These are phyloP conservation scores for Megacollybia platyphylla DNA, from an alignment of 1,284 basidiomycete genomes.

Conservation along the genomic window DNA sequence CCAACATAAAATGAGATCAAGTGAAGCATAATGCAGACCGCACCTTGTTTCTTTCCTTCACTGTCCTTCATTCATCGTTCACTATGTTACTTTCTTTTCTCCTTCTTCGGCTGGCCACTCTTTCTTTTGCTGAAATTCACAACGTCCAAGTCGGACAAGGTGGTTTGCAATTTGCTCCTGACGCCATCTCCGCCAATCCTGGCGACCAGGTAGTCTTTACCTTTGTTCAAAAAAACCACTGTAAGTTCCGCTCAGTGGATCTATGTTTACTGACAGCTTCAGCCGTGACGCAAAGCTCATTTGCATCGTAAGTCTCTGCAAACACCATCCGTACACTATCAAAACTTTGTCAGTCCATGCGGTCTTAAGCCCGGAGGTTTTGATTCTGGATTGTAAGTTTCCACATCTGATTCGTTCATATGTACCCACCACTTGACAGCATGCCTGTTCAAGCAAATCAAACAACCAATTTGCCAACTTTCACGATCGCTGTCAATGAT, in stretches of 20 bases:
- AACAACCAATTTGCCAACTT: constrained; percentile 36
- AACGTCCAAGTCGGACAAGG: background rate
- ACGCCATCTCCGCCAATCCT: constrained; percentile 18
- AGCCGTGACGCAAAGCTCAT: background rate
- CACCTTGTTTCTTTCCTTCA: no score
- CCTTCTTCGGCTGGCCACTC: no score
- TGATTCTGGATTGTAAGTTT: constrained; percentile 43
- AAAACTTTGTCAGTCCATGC: constrained; percentile 26
- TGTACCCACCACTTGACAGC: constrained; percentile 16
- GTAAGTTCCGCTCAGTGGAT: background rate
- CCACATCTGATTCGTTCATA: background rate
- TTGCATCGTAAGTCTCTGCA: background rate
- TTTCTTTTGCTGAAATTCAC: background rate
- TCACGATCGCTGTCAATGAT: constrained; percentile 40
- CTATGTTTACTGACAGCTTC: background rate
- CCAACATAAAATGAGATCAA: background rate
- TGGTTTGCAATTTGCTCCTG: constrained; percentile 15
- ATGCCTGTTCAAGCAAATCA: constrained; percentile 36
- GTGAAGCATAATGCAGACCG: no score
- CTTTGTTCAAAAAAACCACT: constrained; percentile 29
- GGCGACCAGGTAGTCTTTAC: constrained; percentile 51
- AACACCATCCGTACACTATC: background rate
- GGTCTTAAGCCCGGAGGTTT: constrained; percentile 32
- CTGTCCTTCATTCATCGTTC: no score
- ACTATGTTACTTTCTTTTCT: no score